Evolutionary conservation across 768 basidiomycete species (phyloP), one percentile per base, ranked within the genome.

Genomic region (Rhodosporidiobolus sp.): DNA sequence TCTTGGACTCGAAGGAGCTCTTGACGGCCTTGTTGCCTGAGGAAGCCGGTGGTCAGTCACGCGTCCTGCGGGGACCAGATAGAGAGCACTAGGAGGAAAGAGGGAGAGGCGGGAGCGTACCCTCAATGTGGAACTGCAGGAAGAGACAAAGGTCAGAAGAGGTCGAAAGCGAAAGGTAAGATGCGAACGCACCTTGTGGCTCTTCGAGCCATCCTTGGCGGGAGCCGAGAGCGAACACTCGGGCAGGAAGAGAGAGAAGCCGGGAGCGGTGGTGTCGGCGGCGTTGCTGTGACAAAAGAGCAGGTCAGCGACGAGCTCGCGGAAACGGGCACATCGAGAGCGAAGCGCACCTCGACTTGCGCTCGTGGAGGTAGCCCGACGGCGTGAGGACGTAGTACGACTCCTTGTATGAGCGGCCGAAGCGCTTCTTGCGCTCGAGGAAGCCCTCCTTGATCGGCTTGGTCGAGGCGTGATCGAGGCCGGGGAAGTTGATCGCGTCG

Each of bases 371-470:
- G 74, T 77, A 78, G 43, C 79, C 79, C 46, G 79, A 78, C 5
- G 78, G 75, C 8, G 79, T 78, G 50, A 79, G 78, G 59, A 78
- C 76, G 71, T 79, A 78, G 66, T 66, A 75, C 12, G 70, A 54
- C 67, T 78, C 77, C 66, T 71, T 75, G 77, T 79, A 79, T 50
- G 70, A 67, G 75, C 77, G 77, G 48, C 72, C 75, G 74, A 78
- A 78, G 30, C 79, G 74, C 76, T 79, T 79, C 79, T 79, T 79
- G 73, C 79, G 77, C 76, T 78, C 77, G 68, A 79, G 73, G 69
- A 63, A 67, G 38, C 79, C 79, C 56, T 67, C 65, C 75, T 79
- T 77, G 69, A 79, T 63, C 34, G 74, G 70, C 11, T 54, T 60
- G 48, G 77, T 76, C 62, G 78, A 73, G 6, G 72, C 65, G 65